phyloP scores from a whole-genome alignment of 2,329 filamentous ascomycete genomes.

The Phaeophleospora eucalypticola region DNA sequence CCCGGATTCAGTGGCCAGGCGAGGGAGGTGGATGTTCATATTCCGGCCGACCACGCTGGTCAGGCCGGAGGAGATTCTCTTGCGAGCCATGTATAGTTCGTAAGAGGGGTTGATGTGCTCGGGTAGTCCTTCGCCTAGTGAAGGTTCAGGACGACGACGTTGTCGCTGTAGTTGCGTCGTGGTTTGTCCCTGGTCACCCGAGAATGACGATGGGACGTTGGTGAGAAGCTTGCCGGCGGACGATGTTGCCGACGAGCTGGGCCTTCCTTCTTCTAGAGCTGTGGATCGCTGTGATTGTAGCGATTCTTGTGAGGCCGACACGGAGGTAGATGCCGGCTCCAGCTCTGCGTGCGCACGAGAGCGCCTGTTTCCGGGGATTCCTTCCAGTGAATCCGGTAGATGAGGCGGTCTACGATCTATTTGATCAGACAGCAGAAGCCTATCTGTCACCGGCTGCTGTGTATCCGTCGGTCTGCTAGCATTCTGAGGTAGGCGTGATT shows the following conservation, averaged over 20 bases:
- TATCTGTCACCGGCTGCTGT: background rate
- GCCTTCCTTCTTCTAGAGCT: background rate
- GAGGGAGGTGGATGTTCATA: conserved; percentile 5
- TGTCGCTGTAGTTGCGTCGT: background rate
- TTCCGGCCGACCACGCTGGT: conserved; percentile 10
- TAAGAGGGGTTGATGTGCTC: conserved; percentile 9
- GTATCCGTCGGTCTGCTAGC: background rate
- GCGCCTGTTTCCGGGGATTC: background rate
- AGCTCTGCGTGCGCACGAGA: background rate
- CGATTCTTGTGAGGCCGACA: conserved; percentile 20
- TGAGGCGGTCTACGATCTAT: background rate
- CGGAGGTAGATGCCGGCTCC: conserved; percentile 25
- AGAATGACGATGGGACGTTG: background rate
- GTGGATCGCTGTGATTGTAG: conserved; percentile 8
- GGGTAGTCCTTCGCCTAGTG: conserved; percentile 22
- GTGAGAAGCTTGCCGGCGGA: background rate
- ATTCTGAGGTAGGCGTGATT: background rate
- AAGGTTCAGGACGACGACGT: conserved; percentile 8
- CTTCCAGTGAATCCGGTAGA: background rate
- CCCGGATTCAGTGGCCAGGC: background rate
- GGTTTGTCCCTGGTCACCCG: background rate
- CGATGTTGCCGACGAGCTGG: background rate
- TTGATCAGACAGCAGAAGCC: too few relatives aligned
- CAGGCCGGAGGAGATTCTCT: conserved; percentile 8
- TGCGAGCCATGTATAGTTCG: conserved; percentile 20